phyloP scores from a whole-genome alignment of 2,329 filamentous ascomycete genomes.

The Trichothecium roseum region DNA sequence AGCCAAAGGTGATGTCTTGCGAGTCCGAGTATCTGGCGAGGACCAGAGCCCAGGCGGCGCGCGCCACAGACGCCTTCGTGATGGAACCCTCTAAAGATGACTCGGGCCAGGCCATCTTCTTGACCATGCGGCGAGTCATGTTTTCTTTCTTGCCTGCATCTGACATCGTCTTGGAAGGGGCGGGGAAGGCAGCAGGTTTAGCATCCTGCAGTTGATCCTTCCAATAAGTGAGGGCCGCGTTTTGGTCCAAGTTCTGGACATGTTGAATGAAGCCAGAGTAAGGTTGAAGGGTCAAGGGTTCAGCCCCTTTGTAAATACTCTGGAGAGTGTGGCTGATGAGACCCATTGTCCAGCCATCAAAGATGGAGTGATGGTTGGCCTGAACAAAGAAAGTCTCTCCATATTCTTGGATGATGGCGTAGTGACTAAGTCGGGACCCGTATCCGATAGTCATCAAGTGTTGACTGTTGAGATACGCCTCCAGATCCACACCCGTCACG shows the following conservation, averaged over 20 bases:
- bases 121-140: not conserved
- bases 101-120: conserved; percentile 16
- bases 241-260: conserved; percentile 10
- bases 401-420: conserved; percentile 5
- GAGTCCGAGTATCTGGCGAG: conserved; percentile 8
- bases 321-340: conserved; percentile 3
- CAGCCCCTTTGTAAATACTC: not conserved
- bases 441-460: conserved; percentile 4
- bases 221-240: conserved; percentile 6
- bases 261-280: conserved; percentile 32
- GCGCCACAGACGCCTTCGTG: conserved; percentile 11
- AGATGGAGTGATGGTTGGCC: conserved; percentile 7
- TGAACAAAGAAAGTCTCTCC: conserved; percentile 1
- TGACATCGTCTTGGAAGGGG: conserved; percentile 12
- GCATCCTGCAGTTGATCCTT: conserved; percentile 6
- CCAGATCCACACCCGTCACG: conserved; percentile 1
- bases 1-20: conserved; percentile 13
- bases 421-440: conserved; percentile 6
- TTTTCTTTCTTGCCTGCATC: conserved; percentile 17
- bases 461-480: conserved; percentile 2
- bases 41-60: conserved; percentile 18
- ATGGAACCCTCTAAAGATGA: conserved; percentile 2
- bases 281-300: conserved; percentile 12
- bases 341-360: conserved; percentile 11
- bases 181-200: conserved; percentile 5